phyloP scores from a whole-genome alignment of 2,329 filamentous ascomycete species.

The Penicillium sp. region DNA sequence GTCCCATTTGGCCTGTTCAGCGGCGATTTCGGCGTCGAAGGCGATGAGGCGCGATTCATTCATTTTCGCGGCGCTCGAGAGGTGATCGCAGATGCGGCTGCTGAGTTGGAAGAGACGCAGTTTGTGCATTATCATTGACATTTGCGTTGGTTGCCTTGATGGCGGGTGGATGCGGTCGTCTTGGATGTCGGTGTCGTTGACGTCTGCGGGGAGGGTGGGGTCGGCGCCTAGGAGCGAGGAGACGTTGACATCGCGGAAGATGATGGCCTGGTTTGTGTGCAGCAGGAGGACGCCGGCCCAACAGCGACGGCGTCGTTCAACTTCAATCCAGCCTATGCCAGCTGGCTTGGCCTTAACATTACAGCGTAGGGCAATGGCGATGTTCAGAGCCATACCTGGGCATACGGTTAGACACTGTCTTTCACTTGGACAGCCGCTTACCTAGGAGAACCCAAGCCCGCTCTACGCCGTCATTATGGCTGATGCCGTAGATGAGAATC shows the following conservation, averaged over 20 bases:
- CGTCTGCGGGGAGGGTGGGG: constrained; percentile 27
- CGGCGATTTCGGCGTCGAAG: constrained; percentile 24
- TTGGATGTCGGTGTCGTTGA: constrained; percentile 31
- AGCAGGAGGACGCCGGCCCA: constrained; percentile 40
- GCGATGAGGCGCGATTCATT: constrained; percentile 11
- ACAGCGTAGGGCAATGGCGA: constrained; percentile 36
- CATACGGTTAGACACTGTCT: too few relatives aligned
- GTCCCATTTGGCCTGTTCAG: constrained; percentile 28
- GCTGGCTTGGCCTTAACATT: constrained; percentile 27
- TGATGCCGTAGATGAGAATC: constrained; percentile 36
- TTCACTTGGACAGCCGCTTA: too few relatives aligned
- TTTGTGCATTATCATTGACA: constrained; percentile 39
- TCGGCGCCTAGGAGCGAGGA: constrained; percentile 25
- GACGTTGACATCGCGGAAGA: constrained; percentile 29
- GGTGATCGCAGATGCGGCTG: constrained; percentile 30
- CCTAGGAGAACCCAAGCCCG: constrained; percentile 35
- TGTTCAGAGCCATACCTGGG: constrained; percentile 31
- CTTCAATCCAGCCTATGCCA: constrained; percentile 25
- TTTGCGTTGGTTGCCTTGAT: constrained; percentile 33
- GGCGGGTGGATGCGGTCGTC: constrained; percentile 14
- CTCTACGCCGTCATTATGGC: constrained; percentile 31
- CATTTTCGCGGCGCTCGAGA: constrained; percentile 17
- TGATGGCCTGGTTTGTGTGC: constrained; percentile 38
- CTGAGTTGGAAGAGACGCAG: constrained; percentile 35
- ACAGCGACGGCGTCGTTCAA: constrained; percentile 35